These are phyloP conservation scores for Claviceps capensis DNA, from an alignment of 2,329 filamentous ascomycete species.

Conservation along the genomic window DNA sequence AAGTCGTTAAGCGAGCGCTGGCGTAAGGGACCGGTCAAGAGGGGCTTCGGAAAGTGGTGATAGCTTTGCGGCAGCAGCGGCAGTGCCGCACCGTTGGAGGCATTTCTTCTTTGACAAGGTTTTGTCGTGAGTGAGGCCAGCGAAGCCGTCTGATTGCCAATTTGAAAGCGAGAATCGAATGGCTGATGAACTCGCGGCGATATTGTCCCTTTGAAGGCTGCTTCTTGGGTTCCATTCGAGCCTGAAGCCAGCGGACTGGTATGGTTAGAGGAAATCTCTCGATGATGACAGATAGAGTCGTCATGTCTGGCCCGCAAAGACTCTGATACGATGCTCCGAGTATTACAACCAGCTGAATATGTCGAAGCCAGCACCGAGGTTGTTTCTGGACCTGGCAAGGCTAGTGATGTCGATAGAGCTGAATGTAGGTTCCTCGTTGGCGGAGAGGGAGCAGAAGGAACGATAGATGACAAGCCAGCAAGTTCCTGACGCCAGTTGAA, in stretches of 20 bases:
- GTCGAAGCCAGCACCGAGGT: not conserved
- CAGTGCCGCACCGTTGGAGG: not conserved
- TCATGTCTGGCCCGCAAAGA: not conserved
- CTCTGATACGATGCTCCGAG: not conserved
- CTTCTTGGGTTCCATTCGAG: not conserved
- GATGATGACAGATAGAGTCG: not conserved
- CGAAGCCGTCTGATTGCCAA: not conserved
- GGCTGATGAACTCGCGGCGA: not conserved
- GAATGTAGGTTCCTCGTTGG: not conserved
- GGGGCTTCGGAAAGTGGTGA: not conserved
- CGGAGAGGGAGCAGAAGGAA: not conserved
- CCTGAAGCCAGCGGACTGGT: not conserved
- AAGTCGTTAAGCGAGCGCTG: conserved; percentile 5
- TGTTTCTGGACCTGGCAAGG: not conserved
- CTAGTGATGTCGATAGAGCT: not conserved
- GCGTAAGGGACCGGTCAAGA: not conserved
- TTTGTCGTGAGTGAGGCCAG: not conserved
- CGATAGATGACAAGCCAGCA: not conserved
- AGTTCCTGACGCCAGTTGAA: not conserved
- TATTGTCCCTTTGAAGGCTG: not conserved
- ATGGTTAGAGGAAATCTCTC: not conserved
- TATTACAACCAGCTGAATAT: not conserved
- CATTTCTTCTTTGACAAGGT: not conserved
- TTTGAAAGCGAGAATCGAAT: not conserved
- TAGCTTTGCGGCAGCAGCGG: not conserved